Evolutionary conservation across 345 rosid species (phyloP).

Genomic region (Citrus inodora): DNA sequence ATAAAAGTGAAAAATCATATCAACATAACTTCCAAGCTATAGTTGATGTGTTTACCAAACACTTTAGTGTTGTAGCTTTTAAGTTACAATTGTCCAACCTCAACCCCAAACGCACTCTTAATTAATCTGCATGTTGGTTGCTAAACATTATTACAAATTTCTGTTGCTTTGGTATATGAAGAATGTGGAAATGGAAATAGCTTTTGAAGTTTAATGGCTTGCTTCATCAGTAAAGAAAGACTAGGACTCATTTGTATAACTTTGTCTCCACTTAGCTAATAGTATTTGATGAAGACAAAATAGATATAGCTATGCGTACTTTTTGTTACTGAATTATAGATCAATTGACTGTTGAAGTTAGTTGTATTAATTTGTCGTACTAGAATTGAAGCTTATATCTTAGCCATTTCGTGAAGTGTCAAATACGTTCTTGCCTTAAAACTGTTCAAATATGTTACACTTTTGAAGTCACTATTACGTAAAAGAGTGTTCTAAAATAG

Average conservation of each 20-base stretch:
- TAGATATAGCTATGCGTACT: neutral
- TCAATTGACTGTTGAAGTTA: neutral
- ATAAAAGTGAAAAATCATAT: too few relatives aligned
- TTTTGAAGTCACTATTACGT: neutral
- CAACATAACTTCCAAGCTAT: too few relatives aligned
- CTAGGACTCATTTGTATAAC: neutral
- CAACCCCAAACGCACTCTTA: neutral
- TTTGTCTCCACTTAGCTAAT: neutral
- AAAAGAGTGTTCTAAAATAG: neutral
- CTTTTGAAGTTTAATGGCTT: neutral
- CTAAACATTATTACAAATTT: neutral
- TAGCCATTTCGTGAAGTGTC: neutral
- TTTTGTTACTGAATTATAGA: neutral
- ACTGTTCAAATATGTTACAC: neutral
- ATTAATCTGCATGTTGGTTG: neutral
- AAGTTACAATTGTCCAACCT: too few relatives aligned
- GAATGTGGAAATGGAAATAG: neutral
- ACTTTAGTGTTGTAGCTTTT: too few relatives aligned
- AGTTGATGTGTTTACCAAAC: too few relatives aligned
- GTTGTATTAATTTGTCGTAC: neutral
- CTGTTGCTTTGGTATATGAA: neutral
- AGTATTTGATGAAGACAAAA: neutral
- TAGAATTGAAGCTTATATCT: neutral
- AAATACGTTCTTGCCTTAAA: neutral
- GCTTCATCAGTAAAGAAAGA: neutral